Evolutionary conservation across 495 filamentous ascomycete species (phyloP), one percentile per base, ranked within the genome.

Genomic region (Lophium mytilinum): DNA sequence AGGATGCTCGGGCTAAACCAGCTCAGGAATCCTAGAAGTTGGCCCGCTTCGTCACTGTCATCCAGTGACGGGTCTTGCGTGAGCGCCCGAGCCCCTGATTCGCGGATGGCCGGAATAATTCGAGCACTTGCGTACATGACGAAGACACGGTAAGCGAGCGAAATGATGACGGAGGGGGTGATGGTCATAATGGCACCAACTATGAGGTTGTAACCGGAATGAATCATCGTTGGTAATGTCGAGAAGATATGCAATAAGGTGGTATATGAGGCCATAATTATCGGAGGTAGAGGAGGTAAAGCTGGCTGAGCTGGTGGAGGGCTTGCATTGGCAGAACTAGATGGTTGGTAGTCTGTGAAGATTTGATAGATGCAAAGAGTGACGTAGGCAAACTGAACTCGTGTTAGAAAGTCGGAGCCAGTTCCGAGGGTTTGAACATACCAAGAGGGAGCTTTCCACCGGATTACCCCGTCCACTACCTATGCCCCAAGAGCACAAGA

Each of bases 351-450:
- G 68, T 98, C 93, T 42, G 93, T 98, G 73, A 98, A 98, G 66
- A 96, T 96, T 71, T 98, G 93, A 71, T 98, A 98, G 68, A 96
- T 86, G 76, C 90, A 96, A 58, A 98, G 83, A 11, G 95, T 91
- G 53, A 96, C 82, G 71, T 98, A 98, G 66, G 93, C 92, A 68
- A 98, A 96, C 63, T 67, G 33, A n/a, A 53, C 17, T 12, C 9
- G 7, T 45, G 55, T 57, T 40, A 35, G 52, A 30, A 33, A 3
- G 30, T 15, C 9, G 42, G 5, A 40, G 18, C n/a, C 10, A 21
- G 12, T 53, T 47, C 21, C 45, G 37, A 9, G 21, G 35, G 42
- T 33, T 33, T 11, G 57, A 47, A 58, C 65, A 18, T 68, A 68
- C 68, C 36, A 98, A 81, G 18, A 98, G 78, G 14, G 91, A 96